A percentile compares a stretch with the other conserved stretches of the same genome.
phyloP scores from a whole-genome alignment of 345 rosid genomes.

The Melaleuca quinquenervia region DNA sequence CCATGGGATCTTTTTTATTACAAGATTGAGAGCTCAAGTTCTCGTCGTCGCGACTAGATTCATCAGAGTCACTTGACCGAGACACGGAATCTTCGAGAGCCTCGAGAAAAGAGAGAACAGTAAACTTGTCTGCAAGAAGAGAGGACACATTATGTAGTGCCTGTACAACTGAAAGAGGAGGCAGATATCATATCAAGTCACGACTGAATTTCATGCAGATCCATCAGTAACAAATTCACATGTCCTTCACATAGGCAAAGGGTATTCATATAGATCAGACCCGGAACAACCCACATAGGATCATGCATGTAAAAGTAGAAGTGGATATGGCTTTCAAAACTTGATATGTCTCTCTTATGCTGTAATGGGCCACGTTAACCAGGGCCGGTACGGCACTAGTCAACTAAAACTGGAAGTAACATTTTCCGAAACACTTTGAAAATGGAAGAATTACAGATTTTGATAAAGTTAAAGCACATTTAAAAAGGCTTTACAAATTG shows the following conservation, averaged over 20 bases:
- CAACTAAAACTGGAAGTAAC: background rate
- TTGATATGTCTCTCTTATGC: background rate
- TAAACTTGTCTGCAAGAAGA: constrained; percentile 61
- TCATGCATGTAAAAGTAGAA: background rate
- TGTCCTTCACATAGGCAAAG: background rate
- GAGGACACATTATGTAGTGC: background rate
- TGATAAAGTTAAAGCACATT: background rate
- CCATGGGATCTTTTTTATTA: constrained; percentile 40
- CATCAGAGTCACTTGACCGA: constrained; percentile 13
- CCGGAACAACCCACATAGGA: background rate
- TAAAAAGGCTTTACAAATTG: background rate
- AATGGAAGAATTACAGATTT: background rate
- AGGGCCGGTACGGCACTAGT: background rate
- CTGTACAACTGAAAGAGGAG: background rate
- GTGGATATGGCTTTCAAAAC: background rate
- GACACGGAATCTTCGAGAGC: constrained; percentile 90
- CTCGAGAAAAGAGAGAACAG: constrained; percentile 84
- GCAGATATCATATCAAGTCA: background rate
- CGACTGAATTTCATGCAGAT: background rate
- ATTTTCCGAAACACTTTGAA: background rate
- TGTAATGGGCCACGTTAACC: background rate
- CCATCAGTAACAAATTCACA: background rate
- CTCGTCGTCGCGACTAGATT: constrained; percentile 22
- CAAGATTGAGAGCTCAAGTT: constrained; percentile 30
- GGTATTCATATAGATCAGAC: background rate